A percentile compares a stretch with the other conserved stretches of the same genome.
phyloP scores from a whole-genome alignment of 306 rosid species.

The Morella rubra region DNA sequence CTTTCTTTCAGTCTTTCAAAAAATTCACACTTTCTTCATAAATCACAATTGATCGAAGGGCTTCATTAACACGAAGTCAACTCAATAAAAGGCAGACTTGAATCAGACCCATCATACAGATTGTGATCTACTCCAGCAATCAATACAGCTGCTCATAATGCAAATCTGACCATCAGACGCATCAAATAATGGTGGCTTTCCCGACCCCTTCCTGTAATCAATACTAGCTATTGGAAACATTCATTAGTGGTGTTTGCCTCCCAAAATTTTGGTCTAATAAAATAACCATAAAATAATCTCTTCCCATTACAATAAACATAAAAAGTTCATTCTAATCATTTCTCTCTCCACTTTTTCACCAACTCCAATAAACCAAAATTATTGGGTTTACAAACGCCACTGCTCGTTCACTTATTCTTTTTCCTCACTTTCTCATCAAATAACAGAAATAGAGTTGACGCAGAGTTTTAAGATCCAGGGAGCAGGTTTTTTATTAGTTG shows the following conservation, averaged over 20 bases:
- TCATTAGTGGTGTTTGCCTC: no score
- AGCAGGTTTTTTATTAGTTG: background rate
- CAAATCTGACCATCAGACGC: background rate
- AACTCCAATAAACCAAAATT: background rate
- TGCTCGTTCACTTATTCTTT: background rate
- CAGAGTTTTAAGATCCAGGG: background rate
- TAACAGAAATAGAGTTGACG: background rate
- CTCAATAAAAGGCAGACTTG: background rate
- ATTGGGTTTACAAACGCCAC: no score
- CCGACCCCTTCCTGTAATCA: background rate
- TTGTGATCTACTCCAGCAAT: constrained; percentile 1
- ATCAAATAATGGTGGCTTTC: constrained; percentile 2
- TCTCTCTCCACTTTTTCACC: no score
- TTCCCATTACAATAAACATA: no score
- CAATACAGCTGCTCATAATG: constrained; percentile 8
- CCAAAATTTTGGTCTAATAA: no score
- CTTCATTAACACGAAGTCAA: constrained; percentile 2
- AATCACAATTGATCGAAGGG: constrained; percentile 5
- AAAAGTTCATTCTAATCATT: no score
- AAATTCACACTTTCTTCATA: background rate
- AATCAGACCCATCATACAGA: background rate
- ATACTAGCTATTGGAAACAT: background rate
- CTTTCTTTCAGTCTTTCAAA: background rate
- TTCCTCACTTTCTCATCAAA: background rate
- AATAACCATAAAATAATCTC: no score